phyloP scores from a whole-genome alignment of 2,329 filamentous ascomycete genomes.

The Passalora sequoiae region DNA sequence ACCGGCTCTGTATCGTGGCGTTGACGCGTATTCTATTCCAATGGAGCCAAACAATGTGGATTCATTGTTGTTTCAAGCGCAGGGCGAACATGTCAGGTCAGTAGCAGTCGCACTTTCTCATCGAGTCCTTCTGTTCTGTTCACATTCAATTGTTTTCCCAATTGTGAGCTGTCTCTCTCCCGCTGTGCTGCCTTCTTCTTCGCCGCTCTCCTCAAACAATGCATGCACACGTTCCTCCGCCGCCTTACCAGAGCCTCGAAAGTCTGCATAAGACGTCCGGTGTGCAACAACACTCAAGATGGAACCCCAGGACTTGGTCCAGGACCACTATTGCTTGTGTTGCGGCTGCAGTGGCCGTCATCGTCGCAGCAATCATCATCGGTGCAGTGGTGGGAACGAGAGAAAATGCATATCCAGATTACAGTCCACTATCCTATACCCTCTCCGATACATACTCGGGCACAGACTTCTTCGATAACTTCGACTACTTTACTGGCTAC shows the following conservation, averaged over 20 bases:
- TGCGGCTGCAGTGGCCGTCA: conserved; percentile 12
- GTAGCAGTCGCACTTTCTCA: no score
- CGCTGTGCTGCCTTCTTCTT: not conserved
- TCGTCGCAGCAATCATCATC: conserved; percentile 25
- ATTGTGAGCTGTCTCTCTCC: no score
- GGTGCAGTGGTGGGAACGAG: conserved; percentile 26
- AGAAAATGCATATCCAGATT: conserved; percentile 26
- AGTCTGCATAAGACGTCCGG: conserved; percentile 6
- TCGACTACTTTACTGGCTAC: conserved; percentile 44
- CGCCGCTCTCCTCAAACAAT: no score
- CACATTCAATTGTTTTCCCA: no score
- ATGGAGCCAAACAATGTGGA: no score
- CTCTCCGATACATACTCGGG: conserved; percentile 37
- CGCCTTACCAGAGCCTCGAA: conserved; percentile 15
- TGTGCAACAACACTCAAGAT: conserved; percentile 22
- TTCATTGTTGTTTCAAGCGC: no score
- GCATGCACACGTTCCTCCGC: no score
- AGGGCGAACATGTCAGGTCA: no score
- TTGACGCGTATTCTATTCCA: no score
- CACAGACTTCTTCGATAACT: conserved; percentile 45
- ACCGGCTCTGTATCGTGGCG: no score
- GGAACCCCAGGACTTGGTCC: conserved; percentile 26
- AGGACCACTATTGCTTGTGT: conserved; percentile 19
- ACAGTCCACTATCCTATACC: conserved; percentile 25
- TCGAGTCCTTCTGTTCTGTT: no score